These are phyloP conservation scores for Citrullus colocynthis DNA, from an alignment of 306 rosid genomes.

Conservation along the genomic window DNA sequence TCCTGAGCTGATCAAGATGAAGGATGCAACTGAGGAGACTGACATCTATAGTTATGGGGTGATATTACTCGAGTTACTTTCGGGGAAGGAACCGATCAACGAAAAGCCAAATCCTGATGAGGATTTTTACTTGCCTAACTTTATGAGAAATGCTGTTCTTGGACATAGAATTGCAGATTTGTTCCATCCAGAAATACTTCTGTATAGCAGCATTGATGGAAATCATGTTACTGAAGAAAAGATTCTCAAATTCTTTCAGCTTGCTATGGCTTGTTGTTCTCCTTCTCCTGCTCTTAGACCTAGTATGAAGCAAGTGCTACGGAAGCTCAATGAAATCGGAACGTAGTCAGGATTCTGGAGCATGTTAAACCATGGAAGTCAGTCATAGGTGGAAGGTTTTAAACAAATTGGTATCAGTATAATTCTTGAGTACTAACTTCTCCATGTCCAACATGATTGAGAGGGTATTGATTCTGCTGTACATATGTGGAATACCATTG, in stretches of 20 bases:
- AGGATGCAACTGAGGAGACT: slow-evolving; percentile 51
- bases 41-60: slow-evolving; percentile 81
- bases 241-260: slow-evolving; percentile 73
- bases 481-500: background rate
- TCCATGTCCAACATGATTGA: background rate
- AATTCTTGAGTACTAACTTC: background rate
- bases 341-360: slow-evolving; percentile 13
- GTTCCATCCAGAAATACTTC: slow-evolving; percentile 71
- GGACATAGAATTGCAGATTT: slow-evolving; percentile 61
- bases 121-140: slow-evolving; percentile 73
- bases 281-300: slow-evolving; percentile 89
- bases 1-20: slow-evolving; percentile 87
- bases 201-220: slow-evolving; percentile 23
- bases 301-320: slow-evolving; percentile 52
- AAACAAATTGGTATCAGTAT: background rate
- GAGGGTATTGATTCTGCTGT: slow-evolving; percentile 4
- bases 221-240: slow-evolving; percentile 41
- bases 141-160: slow-evolving; percentile 68
- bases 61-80: slow-evolving; percentile 66
- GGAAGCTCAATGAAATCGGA: slow-evolving; percentile 69
- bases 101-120: slow-evolving; percentile 74
- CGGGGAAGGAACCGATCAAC: slow-evolving; percentile 88
- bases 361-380: background rate
- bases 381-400: background rate
- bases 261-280: slow-evolving; percentile 92